phyloP scores from a whole-genome alignment of 2,329 filamentous ascomycete genomes.

The Dendryphion nanum region DNA sequence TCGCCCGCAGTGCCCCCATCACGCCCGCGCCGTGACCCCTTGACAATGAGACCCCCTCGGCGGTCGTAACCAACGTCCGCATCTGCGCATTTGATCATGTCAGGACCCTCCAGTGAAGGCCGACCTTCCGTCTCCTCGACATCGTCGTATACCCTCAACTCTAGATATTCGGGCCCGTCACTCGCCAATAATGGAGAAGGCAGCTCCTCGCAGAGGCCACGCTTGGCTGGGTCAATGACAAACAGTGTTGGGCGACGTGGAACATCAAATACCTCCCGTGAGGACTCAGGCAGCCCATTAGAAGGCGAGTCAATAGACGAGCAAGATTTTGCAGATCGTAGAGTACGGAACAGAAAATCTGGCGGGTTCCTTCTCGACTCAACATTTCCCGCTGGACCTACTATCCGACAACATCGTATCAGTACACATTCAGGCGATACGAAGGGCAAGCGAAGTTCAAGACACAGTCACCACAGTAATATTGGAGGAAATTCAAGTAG shows the following conservation, averaged over 20 bases:
- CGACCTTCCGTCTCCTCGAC: slow-evolving; percentile 32
- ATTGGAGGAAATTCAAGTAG: slow-evolving; percentile 35
- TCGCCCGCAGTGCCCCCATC: no score
- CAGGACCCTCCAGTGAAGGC: slow-evolving; percentile 31
- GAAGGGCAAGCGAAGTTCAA: slow-evolving; percentile 39
- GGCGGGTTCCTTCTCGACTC: slow-evolving; percentile 49
- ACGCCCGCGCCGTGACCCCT: slow-evolving; percentile 1
- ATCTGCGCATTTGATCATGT: slow-evolving; percentile 22
- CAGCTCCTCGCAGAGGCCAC: slow-evolving; percentile 23
- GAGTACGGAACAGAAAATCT: slow-evolving; percentile 30
- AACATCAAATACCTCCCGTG: slow-evolving; percentile 2
- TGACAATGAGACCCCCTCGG: slow-evolving; percentile 27
- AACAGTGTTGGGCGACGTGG: slow-evolving; percentile 9
- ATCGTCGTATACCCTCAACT: slow-evolving; percentile 34
- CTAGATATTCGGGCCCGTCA: slow-evolving; percentile 21
- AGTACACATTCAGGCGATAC: slow-evolving; percentile 26
- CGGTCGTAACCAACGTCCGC: slow-evolving; percentile 18
- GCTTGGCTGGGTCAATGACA: slow-evolving; percentile 13
- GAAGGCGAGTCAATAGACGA: slow-evolving; percentile 23
- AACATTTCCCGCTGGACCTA: slow-evolving; percentile 28
- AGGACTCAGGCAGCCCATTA: slow-evolving; percentile 18
- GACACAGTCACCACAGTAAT: slow-evolving; percentile 28
- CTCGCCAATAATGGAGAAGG: slow-evolving; percentile 27
- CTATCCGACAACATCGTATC: slow-evolving; percentile 24
- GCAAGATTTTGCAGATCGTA: slow-evolving; percentile 31